Evolutionary conservation across 2,329 filamentous ascomycete genomes (phyloP), one percentile per base, ranked within the genome.

Genomic region (Apiospora rasikravindrae): DNA sequence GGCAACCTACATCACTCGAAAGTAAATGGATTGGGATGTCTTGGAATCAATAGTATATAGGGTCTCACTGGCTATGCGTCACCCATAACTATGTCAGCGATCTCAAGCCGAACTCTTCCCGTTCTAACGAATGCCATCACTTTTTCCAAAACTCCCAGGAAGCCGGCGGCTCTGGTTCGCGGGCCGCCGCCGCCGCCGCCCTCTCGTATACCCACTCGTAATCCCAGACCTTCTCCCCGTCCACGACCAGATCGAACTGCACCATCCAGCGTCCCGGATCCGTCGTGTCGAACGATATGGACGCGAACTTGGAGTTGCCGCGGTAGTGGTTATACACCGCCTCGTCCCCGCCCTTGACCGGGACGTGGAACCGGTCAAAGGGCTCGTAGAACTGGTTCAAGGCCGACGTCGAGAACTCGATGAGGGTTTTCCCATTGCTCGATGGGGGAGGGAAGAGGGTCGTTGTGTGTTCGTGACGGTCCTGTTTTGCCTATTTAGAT

Each of bases 311-410:
- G 76, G 84, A 88, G 75, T 92, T 92, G 0, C 90, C 90, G 74
- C 91, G 88, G 86, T 84, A 13, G 67, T 69, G 67, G 45, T 69
- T 69, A 3, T 69, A 49, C 16, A 69, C 67, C 2, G 67, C 67
- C 26, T 91, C 86, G 77, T 92, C 90, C 72, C 90, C 84, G 8
- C 87, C 83, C 71, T 91, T 88, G 1, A 86, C 84, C 78, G 92
- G 89, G 70, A 83, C 82, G 78, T 92, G 93, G 5, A 90, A 91
- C 16, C 90, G 71, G 26, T 71, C 82, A 44, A 90, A 82, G 0
- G 91, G 91, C 3, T 93, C 82, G 76, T 92, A 93, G 78, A 93
- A 93, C 88, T 92, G 92, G 76, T 86, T 91, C 70, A 93, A 76
- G 1, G 91, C 91, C 7, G 88, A 89, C 1, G 89, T 90, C 72